Conservation (phyloP, 139 green algal genomes). For the Chlamydomonas sphaeroides region DNA sequence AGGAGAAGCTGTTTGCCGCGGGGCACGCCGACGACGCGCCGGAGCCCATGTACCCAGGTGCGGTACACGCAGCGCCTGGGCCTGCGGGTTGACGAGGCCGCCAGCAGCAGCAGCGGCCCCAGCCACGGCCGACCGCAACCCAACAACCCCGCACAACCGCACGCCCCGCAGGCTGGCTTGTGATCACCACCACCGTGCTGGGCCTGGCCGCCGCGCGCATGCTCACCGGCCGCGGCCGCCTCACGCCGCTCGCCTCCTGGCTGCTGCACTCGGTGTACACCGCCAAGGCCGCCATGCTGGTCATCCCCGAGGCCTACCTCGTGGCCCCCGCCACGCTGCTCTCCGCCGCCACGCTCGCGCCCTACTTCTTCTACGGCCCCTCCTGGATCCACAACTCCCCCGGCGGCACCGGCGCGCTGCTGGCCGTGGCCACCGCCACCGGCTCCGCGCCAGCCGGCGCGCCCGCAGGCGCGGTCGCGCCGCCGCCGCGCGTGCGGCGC, state of each 20-base stretch:
- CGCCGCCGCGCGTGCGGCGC: constrained; percentile 6
- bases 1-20: constrained; percentile 72
- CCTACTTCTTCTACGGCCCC: constrained; percentile 48
- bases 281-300: constrained; percentile 89
- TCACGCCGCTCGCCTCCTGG: constrained; percentile 44
- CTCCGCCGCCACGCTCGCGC: constrained; percentile 38
- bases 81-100: no score
- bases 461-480: constrained; percentile 53
- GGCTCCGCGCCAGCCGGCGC: no score
- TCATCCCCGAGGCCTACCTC: constrained; percentile 80
- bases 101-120: no score
- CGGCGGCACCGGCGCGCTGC: constrained; percentile 18
- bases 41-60: constrained; percentile 84
- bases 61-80: background rate
- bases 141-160: no score
- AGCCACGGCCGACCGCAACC: no score
- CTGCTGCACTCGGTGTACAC: constrained; percentile 77
- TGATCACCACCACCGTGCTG: constrained; percentile 82
- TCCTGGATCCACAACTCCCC: constrained; percentile 33
- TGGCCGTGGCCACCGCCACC: constrained; percentile 62
- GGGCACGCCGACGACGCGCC: constrained; percentile 17
- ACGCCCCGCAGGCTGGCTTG: constrained; percentile 67
- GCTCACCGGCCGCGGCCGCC: constrained; percentile 35
- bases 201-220: constrained; percentile 68
- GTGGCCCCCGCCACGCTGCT: constrained; percentile 52